These are phyloP conservation scores for Candida wancherniae DNA, from an alignment of 805 yeast species.

Conservation along the genomic window DNA sequence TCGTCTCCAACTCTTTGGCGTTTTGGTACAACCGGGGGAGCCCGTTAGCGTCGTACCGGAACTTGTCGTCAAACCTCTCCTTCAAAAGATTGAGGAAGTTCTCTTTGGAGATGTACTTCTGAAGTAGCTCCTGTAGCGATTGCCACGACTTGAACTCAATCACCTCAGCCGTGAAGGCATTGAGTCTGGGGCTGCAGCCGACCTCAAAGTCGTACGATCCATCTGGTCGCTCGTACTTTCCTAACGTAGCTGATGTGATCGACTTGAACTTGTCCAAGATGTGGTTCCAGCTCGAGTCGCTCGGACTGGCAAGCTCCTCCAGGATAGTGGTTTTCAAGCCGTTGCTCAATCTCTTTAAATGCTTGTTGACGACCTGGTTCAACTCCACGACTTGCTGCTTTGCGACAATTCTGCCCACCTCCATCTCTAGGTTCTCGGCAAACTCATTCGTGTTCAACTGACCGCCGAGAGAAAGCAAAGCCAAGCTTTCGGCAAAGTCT, in stretches of 20 bases:
- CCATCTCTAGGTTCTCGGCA: conserved; percentile 12
- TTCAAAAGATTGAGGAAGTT: conserved; percentile 60
- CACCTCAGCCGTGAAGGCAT: conserved; percentile 34
- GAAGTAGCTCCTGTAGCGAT: conserved; percentile 51
- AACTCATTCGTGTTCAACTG: conserved; percentile 22
- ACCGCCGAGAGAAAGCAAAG: conserved; percentile 25
- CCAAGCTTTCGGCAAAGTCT: conserved; percentile 12
- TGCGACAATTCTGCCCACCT: conserved; percentile 25
- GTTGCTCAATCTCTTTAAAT: conserved; percentile 43
- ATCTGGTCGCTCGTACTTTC: conserved; percentile 14
- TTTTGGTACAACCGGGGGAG: conserved; percentile 79
- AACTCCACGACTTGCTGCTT: conserved; percentile 35
- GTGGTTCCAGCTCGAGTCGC: conserved; percentile 25
- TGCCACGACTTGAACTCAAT: conserved; percentile 62
- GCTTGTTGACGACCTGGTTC: conserved; percentile 28
- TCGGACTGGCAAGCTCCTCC: conserved; percentile 47
- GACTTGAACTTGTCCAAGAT: conserved; percentile 31
- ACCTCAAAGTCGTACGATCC: conserved; percentile 55
- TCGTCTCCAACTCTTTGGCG: conserved; percentile 63
- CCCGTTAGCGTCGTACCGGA: conserved; percentile 79
- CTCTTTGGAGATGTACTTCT: conserved; percentile 62
- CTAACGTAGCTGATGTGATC: conserved; percentile 41
- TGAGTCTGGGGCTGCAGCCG: conserved; percentile 48
- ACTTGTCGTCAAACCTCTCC: conserved; percentile 75
- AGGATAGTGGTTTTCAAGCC: conserved; percentile 49